These are phyloP conservation scores for Stagonosporopsis chrysanthemi DNA, from an alignment of 2,329 filamentous ascomycete genomes.

Conservation along the genomic window DNA sequence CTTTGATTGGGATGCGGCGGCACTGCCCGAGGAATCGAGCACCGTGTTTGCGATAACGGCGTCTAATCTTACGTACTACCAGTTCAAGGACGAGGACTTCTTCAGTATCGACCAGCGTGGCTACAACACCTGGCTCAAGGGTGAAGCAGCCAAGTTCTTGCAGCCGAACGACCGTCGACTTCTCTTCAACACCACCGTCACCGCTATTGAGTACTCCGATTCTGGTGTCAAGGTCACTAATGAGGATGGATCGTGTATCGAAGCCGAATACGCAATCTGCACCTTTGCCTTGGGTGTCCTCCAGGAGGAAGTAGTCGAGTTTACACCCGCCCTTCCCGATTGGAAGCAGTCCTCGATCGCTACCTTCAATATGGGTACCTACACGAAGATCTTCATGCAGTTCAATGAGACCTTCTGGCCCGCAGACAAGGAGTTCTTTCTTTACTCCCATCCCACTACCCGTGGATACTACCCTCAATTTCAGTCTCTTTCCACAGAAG, in stretches of 20 bases:
- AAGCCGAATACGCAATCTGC: conserved; percentile 68
- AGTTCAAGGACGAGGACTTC: conserved; percentile 68
- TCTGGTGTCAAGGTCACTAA: conserved; percentile 62
- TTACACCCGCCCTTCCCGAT: conserved; percentile 64
- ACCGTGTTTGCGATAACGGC: conserved; percentile 63
- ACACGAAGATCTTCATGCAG: conserved; percentile 76
- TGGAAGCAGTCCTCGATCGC: conserved; percentile 72
- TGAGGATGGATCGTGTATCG: conserved; percentile 63
- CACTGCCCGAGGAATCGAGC: conserved; percentile 63
- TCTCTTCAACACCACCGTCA: conserved; percentile 65
- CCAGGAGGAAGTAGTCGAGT: conserved; percentile 66
- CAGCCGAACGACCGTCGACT: conserved; percentile 63
- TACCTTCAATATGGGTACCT: conserved; percentile 73
- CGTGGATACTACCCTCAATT: conserved; percentile 67
- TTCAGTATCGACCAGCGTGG: conserved; percentile 68
- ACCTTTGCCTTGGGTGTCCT: conserved; percentile 75
- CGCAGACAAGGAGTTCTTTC: conserved; percentile 59
- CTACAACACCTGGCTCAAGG: conserved; percentile 65
- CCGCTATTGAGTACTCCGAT: conserved; percentile 61
- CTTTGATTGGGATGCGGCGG: conserved; percentile 66
- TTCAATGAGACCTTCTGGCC: conserved; percentile 74
- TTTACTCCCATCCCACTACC: conserved; percentile 59
- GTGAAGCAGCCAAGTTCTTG: conserved; percentile 66
- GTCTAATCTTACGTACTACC: conserved; percentile 68
- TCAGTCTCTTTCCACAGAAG: conserved; percentile 66